These are phyloP conservation scores for Ceratocystis eucalypticola DNA, from an alignment of 2,329 filamentous ascomycete genomes.

Conservation along the genomic window DNA sequence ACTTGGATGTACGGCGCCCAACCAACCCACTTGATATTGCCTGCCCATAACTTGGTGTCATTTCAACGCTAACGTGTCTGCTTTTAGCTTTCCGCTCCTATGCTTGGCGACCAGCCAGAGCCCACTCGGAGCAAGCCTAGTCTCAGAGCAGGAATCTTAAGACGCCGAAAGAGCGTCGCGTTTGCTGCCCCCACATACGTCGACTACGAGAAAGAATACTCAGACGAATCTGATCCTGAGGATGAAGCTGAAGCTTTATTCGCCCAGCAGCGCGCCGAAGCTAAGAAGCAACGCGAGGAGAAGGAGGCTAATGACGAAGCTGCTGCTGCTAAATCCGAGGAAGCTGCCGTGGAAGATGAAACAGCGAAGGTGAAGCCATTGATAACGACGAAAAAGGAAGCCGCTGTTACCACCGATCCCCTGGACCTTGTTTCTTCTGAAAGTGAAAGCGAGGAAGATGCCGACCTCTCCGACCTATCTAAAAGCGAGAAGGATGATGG, in stretches of 20 bases:
- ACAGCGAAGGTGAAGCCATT: slow-evolving; percentile 43
- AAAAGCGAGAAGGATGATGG: slow-evolving; percentile 27
- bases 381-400: slow-evolving; percentile 29
- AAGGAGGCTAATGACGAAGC: slow-evolving; percentile 20
- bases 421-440: not conserved
- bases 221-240: slow-evolving; percentile 55
- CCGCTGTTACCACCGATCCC: not conserved
- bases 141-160: slow-evolving; percentile 70
- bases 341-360: slow-evolving; percentile 33
- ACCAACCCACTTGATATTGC: slow-evolving; percentile 10
- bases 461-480: not conserved
- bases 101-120: slow-evolving; percentile 52
- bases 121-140: slow-evolving; percentile 36
- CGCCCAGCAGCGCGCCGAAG: slow-evolving; percentile 26
- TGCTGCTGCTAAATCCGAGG: not conserved
- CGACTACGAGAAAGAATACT: slow-evolving; percentile 79
- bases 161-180: slow-evolving; percentile 73
- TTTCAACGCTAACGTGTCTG: not conserved
- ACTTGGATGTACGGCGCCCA: slow-evolving; percentile 65
- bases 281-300: slow-evolving; percentile 25
- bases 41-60: not conserved
- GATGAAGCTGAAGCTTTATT: slow-evolving; percentile 30
- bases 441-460: slow-evolving; percentile 9
- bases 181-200: slow-evolving; percentile 78
- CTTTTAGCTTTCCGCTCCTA: slow-evolving; percentile 43